Percentiles rank a stretch among this genome's conserved stretches.
These are phyloP conservation scores for Sclerotinia minor DNA, from an alignment of 2,329 filamentous ascomycete genomes.

Conservation along the genomic window DNA sequence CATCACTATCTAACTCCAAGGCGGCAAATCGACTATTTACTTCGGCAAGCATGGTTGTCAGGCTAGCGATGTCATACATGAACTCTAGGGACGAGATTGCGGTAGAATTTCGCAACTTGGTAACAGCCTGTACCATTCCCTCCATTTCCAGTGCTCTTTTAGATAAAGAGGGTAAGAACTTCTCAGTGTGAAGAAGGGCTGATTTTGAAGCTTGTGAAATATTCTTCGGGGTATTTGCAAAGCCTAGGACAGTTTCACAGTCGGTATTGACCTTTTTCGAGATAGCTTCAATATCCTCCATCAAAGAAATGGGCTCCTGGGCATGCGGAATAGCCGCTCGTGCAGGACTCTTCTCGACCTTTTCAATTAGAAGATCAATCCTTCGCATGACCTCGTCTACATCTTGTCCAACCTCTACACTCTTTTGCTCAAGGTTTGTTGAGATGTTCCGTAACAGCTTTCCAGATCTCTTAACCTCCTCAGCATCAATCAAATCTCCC, in stretches of 20 bases:
- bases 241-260: slow-evolving; percentile 72
- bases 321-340: slow-evolving; percentile 58
- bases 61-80: slow-evolving; percentile 79
- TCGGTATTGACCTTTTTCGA: slow-evolving; percentile 85
- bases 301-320: slow-evolving; percentile 65
- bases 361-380: slow-evolving; percentile 61
- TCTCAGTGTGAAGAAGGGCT: slow-evolving; percentile 63
- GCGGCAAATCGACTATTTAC: slow-evolving; percentile 71
- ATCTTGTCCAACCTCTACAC: slow-evolving; percentile 60
- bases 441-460: slow-evolving; percentile 60
- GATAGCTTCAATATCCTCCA: slow-evolving; percentile 83
- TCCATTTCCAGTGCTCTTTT: slow-evolving; percentile 62
- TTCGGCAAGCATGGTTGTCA: slow-evolving; percentile 73
- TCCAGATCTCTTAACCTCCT: slow-evolving; percentile 71
- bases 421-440: slow-evolving; percentile 59
- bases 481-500: slow-evolving; percentile 73
- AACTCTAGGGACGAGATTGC: slow-evolving; percentile 66
- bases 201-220: slow-evolving; percentile 63
- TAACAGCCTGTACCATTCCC: slow-evolving; percentile 58
- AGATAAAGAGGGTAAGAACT: slow-evolving; percentile 58
- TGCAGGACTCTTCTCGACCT: slow-evolving; percentile 60
- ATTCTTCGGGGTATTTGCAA: slow-evolving; percentile 66
- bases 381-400: slow-evolving; percentile 61
- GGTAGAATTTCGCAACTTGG: slow-evolving; percentile 66
- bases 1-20: slow-evolving; percentile 72